phyloP scores from a whole-genome alignment of 1,139 yeast species.

The Candida buenavistaensis region DNA sequence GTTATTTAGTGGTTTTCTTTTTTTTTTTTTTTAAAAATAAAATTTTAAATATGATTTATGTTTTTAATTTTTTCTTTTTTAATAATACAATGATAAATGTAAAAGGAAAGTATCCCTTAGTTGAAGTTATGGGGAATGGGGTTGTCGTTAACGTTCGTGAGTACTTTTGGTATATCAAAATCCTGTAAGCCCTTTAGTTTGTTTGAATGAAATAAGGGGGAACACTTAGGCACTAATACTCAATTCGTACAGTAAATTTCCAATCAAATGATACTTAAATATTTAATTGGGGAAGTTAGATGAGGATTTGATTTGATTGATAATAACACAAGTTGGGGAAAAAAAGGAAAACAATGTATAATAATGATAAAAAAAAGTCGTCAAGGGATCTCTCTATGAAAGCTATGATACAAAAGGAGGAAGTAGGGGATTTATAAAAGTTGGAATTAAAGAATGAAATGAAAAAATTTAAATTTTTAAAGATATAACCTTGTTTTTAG shows the following conservation, averaged over 20 bases:
- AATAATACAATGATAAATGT: too few species aligned
- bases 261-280: conserved; percentile 10
- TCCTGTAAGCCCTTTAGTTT: neutral
- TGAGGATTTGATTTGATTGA: conserved; percentile 1
- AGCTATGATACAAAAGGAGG: too few species aligned
- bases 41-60: too few species aligned
- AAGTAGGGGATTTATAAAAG: too few species aligned
- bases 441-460: too few species aligned
- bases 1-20: neutral
- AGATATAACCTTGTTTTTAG: too few species aligned
- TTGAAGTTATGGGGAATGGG: too few species aligned
- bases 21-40: neutral
- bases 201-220: neutral
- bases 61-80: neutral
- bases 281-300: conserved; percentile 3
- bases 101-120: too few species aligned
- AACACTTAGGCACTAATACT: too few species aligned
- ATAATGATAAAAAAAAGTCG: neutral
- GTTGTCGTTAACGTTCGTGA: conserved; percentile 1
- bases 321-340: neutral
- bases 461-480: too few species aligned
- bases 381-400: too few species aligned
- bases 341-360: neutral
- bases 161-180: neutral
- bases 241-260: too few species aligned